These are phyloP conservation scores for Mediolabrus comicus DNA, from an alignment of 108 stramenopile genomes.

Conservation along the genomic window DNA sequence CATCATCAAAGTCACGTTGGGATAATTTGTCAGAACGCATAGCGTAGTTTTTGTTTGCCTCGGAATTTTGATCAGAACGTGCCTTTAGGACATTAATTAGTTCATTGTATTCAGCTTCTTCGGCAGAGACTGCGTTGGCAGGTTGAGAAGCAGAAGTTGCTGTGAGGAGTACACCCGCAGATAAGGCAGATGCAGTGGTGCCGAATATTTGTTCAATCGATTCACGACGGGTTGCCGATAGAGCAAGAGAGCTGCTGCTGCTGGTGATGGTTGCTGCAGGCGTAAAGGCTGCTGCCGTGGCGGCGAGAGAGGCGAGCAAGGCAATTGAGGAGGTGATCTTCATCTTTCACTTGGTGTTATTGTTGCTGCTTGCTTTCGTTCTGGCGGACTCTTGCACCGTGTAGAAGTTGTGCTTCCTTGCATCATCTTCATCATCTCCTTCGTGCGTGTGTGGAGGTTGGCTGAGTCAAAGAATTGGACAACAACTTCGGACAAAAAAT, in stretches of 20 bases:
- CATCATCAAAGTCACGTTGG: not conserved
- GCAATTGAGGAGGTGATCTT: not conserved
- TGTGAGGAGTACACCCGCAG: not conserved
- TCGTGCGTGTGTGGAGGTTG: too few species aligned
- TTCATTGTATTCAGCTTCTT: constrained; percentile 4
- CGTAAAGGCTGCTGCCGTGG: not conserved
- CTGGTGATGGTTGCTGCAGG: not conserved
- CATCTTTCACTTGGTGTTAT: not conserved
- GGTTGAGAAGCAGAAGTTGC: too few species aligned
- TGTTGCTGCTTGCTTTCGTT: too few species aligned
- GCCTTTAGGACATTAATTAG: not conserved
- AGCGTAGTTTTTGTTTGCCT: constrained; percentile 4
- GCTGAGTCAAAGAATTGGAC: too few species aligned
- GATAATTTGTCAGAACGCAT: constrained; percentile 1
- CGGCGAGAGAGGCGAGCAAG: not conserved
- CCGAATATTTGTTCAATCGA: not conserved
- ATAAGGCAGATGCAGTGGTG: not conserved
- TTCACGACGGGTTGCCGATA: not conserved
- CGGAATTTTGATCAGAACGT: constrained; percentile 2
- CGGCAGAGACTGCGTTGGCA: not conserved
- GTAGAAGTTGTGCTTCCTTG: too few species aligned
- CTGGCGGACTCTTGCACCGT: too few species aligned
- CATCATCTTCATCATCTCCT: too few species aligned
- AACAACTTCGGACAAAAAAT: too few species aligned
- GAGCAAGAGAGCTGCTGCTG: not conserved